Base-by-base conservation (phyloP, 2,329 filamentous ascomycete genomes). In the Pezicula carpinea region DNA sequence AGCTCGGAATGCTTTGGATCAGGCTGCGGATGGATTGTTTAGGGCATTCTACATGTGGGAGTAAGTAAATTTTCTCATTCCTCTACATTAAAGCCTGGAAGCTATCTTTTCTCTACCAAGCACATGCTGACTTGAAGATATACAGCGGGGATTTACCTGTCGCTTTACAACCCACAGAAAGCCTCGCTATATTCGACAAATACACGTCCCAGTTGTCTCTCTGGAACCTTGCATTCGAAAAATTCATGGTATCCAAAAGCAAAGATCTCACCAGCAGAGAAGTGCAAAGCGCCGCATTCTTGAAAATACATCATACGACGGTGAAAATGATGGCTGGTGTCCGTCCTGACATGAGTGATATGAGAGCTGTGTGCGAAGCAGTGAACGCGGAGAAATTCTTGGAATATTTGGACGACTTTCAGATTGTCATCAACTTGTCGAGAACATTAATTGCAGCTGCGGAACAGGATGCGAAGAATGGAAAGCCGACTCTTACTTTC, bases 241-340 rank as follows among this genome's bases (percentile, higher is more conserved):
- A 49, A 7, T 59, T 61, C 34, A 57, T 62, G 53, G 40, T 43
- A n/a, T 31, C 38, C 7, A 51, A 62, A 29, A 55, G 47, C 18
- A 34, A 35, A 4, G 33, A 41, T 5, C 50, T 62, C 11, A 53
- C 40, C 17, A 51, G 54, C 32, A 59, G 50, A 42, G 50, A 62
- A 42, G 43, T 64, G 19, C 56, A 59, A 3, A 58, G 59, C 4
- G 59, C 60, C 7, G 58, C 59, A 14, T 50, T 64, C 4, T 53
- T 61, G 1, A 62, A 62, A 44, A 52, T 64, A 6, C 61, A 64
- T 42, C 51, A 59, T 32, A 47, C 46, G 11, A 54, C 51, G 6
- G 45, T 47, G 2, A 49, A 48, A 17, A 53, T 64, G 7, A 61
- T 62, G 54, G 47, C 50, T 36, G 38, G 44, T 45, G 41, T 46